Percentiles rank a stretch among this genome's conserved stretches.
These are phyloP conservation scores for Clohesyomyces aquaticus DNA, from an alignment of 495 filamentous ascomycete species.

Conservation along the genomic window DNA sequence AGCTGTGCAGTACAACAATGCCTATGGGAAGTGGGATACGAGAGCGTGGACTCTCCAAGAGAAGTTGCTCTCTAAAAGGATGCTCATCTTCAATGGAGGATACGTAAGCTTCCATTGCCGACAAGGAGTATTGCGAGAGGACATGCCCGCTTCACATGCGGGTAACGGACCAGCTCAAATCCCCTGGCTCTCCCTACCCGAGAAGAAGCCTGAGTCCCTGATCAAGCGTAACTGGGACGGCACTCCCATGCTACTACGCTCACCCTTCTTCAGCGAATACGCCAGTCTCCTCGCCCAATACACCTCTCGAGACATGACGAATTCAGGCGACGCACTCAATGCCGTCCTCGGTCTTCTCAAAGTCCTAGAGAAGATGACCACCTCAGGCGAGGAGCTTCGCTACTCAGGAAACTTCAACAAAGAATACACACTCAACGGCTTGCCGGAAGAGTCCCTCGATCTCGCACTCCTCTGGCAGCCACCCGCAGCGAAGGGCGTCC, in stretches of 20 bases:
- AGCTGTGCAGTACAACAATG: conserved; percentile 2
- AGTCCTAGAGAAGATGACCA: conserved; percentile 3
- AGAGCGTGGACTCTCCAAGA: conserved; percentile 4
- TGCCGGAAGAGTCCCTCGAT: background rate
- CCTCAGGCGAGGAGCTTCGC: background rate
- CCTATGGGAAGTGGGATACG: conserved; percentile 7
- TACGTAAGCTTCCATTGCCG: conserved; percentile 11
- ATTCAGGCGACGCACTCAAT: background rate
- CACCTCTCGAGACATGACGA: background rate
- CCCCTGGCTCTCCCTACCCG: background rate
- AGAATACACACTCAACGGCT: background rate
- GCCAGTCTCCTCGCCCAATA: background rate
- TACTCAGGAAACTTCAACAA: background rate
- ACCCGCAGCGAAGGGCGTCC: background rate
- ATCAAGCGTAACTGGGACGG: conserved; percentile 8
- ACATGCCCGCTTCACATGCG: conserved; percentile 1
- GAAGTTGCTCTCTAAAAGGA: conserved; percentile 5
- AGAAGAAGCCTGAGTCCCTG: background rate
- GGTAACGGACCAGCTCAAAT: conserved; percentile 2
- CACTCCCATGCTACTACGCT: background rate
- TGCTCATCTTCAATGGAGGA: conserved; percentile 4
- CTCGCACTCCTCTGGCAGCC: conserved; percentile 6
- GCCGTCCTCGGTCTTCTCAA: background rate
- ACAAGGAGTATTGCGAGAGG: background rate
- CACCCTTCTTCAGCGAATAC: conserved; percentile 5